Evolutionary conservation across 2,329 filamentous ascomycete species (phyloP), one percentile per base, ranked within the genome.

Genomic region (Lizonia empirigonia): DNA sequence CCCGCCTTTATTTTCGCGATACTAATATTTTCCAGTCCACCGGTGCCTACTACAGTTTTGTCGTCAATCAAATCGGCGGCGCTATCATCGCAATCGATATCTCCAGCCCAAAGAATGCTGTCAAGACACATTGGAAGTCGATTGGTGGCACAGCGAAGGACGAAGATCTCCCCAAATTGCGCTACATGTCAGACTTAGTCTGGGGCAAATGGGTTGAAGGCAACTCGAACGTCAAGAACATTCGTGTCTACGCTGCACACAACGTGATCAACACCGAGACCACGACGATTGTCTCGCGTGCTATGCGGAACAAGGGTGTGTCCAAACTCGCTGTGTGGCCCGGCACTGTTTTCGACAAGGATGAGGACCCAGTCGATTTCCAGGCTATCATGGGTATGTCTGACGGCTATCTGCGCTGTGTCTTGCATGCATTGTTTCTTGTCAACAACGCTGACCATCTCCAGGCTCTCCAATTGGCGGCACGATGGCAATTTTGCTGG

Each of bases 191-290:
- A 1, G 65, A 68, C 9, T 24, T 67, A 18, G 51, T 63, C 24
- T 68, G 64, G 65, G 54, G 39, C 3, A 59, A 54, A 27, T 68
- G 64, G 60, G n/a, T 38, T 13, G 48, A 50, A 1, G 46, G 54
- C 2, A 63, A 65, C 15, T 24, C 33, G 0, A 37, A 65, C 20
- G 5, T 66, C 27, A 57, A 45, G n/a, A 64, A 60, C 8, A 46
- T 65, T 8, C 52, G 48, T 4, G 39, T 59, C 15, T 65, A 65
- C 19, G 53, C 32, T 18, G 57, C 52, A 7, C 15, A 59, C 6
- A 34, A 53, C 2, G 30, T 67, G 12, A 23, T 56, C 12, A 65
- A 68, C 13, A 33, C 49, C 0, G 47, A 56, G 0, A 67, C 64
- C 2, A 30, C 40, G 13, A 23, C 41, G 1, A 39, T 68, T 1